A percentile compares a stretch with the other conserved stretches of the same genome.
Evolutionary conservation across 2,329 filamentous ascomycete genomes (phyloP).

Genomic region (Bipolaris oryzae): DNA sequence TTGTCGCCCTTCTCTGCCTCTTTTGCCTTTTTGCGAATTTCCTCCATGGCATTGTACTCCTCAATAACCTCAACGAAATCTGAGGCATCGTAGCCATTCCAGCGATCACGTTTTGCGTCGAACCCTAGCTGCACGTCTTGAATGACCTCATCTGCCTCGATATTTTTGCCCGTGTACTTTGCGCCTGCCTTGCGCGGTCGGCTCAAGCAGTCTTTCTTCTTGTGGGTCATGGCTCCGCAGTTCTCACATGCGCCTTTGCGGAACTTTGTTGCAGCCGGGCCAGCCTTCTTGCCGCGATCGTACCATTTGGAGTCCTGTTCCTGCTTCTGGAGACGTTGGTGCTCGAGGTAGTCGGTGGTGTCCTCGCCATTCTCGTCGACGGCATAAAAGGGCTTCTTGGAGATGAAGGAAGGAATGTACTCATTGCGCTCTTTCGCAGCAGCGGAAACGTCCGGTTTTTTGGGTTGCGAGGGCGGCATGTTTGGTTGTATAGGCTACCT

Average conservation of each 20-base stretch:
- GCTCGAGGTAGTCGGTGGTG: slow-evolving; percentile 86
- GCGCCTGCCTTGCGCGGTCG: slow-evolving; percentile 88
- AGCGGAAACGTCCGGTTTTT: slow-evolving; percentile 60
- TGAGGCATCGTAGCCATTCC: slow-evolving; percentile 94
- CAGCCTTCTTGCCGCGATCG: slow-evolving; percentile 82
- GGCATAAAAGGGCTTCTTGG: slow-evolving; percentile 96
- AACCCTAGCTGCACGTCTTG: slow-evolving; percentile 88
- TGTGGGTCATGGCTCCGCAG: slow-evolving; percentile 96
- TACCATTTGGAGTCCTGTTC: slow-evolving; percentile 85
- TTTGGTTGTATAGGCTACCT: slow-evolving; percentile 15
- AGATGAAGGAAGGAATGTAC: slow-evolving; percentile 98
- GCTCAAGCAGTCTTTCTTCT: slow-evolving; percentile 89
- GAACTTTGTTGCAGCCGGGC: slow-evolving; percentile 91
- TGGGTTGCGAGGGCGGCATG: slow-evolving; percentile 56
- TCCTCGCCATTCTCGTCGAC: slow-evolving; percentile 72
- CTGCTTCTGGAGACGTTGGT: slow-evolving; percentile 82
- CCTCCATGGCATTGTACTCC: slow-evolving; percentile 85
- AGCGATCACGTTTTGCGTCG: slow-evolving; percentile 96
- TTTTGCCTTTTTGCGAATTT: slow-evolving; percentile 63
- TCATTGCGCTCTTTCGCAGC: slow-evolving; percentile 87
- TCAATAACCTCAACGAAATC: slow-evolving; percentile 89
- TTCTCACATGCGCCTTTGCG: slow-evolving; percentile 99
- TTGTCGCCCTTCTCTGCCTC: slow-evolving; percentile 49
- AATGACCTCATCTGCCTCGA: slow-evolving; percentile 87
- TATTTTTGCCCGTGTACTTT: slow-evolving; percentile 89